Evolutionary conservation across 1,284 basidiomycete species (phyloP).

Genomic region (Ustilago lituana): DNA sequence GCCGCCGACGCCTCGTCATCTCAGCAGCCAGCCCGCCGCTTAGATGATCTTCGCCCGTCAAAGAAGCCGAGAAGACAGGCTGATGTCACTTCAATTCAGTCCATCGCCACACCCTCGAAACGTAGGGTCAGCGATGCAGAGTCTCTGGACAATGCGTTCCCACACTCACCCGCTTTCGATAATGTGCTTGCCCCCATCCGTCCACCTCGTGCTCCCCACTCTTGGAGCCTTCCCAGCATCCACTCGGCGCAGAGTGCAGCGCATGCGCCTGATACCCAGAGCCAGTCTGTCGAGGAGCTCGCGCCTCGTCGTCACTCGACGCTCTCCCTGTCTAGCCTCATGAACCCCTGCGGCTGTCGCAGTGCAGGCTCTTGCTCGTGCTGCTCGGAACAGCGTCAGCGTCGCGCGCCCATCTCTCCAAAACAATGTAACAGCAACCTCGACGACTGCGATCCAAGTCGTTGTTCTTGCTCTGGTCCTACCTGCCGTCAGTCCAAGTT

Average conservation of each 20-base stretch:
- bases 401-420: conserved; percentile 8
- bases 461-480: conserved; percentile 17
- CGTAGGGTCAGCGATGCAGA: background rate
- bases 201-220: conserved; percentile 10
- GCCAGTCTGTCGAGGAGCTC: background rate
- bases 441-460: conserved; percentile 9
- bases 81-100: background rate
- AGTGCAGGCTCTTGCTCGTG: conserved; percentile 38
- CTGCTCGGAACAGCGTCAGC: conserved; percentile 30
- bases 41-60: conserved; percentile 7
- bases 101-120: background rate
- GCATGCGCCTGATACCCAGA: background rate
- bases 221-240: conserved; percentile 41
- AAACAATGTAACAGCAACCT: background rate
- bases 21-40: background rate
- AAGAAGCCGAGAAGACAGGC: conserved; percentile 10
- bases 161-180: conserved; percentile 1
- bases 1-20: background rate
- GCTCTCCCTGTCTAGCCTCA: conserved; percentile 52
- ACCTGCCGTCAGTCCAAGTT: conserved; percentile 7
- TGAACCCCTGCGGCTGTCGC: conserved; percentile 58
- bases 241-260: conserved; percentile 2
- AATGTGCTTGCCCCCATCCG: conserved; percentile 29
- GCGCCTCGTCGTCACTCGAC: conserved; percentile 25
- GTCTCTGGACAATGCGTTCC: background rate